phyloP scores from a whole-genome alignment of 2,329 filamentous ascomycete genomes.

The Trichoderma hamatum region DNA sequence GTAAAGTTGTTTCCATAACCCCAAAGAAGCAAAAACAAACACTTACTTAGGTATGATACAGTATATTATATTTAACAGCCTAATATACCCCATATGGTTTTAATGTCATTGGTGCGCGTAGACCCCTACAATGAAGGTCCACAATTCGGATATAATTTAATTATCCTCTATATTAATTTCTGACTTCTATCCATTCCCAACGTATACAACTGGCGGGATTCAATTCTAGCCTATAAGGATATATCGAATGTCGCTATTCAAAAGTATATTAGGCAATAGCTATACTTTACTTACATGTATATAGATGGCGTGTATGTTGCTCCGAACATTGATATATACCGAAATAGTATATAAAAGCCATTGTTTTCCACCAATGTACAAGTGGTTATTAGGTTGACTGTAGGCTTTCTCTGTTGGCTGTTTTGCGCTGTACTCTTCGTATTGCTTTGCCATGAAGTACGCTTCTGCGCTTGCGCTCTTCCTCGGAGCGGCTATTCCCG shows the following conservation, averaged over 20 bases:
- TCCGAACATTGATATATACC: not conserved
- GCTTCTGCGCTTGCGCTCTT: not conserved
- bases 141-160: slow-evolving; percentile 5
- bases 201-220: not conserved
- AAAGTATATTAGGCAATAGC: slow-evolving; percentile 12
- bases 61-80: no score
- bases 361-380: not conserved
- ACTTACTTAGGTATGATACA: no score
- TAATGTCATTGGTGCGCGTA: slow-evolving; percentile 12
- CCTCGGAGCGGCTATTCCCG: slow-evolving; percentile 6
- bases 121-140: not conserved
- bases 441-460: not conserved
- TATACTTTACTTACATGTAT: not conserved
- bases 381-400: not conserved
- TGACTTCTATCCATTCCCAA: not conserved
- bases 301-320: not conserved
- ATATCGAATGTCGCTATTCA: not conserved
- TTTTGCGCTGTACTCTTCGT: not conserved
- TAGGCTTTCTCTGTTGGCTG: not conserved
- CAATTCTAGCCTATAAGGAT: not conserved
- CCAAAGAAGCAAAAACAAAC: not conserved
- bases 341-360: not conserved
- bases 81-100: slow-evolving; percentile 1
- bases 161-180: slow-evolving; percentile 20
- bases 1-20: not conserved